Evolutionary conservation across 257 asterid genomes (phyloP).

Genomic region (Solanum sparsipilum): DNA sequence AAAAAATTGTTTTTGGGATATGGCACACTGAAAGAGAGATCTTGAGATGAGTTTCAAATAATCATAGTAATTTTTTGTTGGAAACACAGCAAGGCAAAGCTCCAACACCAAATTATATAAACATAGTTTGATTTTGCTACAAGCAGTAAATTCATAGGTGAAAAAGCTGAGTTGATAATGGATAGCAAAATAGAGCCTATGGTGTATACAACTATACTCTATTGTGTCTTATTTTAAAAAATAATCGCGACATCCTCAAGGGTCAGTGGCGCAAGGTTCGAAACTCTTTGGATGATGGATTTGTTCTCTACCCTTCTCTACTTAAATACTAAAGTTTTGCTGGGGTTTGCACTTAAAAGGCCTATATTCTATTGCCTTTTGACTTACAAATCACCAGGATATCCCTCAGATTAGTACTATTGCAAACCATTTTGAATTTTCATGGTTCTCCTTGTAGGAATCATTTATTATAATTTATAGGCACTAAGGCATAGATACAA

Average conservation of each 20-base stretch:
- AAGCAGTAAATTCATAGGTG: background rate
- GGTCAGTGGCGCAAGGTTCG: background rate
- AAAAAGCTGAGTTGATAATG: background rate
- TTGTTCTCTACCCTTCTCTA: background rate
- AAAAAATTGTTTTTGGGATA: background rate
- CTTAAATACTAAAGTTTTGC: background rate
- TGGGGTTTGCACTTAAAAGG: background rate
- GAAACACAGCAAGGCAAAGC: background rate
- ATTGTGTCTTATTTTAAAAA: background rate
- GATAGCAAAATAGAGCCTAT: background rate
- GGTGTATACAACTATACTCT: background rate
- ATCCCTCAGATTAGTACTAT: background rate
- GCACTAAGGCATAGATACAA: background rate
- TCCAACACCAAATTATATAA: background rate
- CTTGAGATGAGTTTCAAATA: background rate
- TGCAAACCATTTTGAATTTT: background rate
- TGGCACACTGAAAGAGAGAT: background rate
- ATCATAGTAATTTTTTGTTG: background rate
- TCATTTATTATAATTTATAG: too few species aligned
- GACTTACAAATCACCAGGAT: background rate
- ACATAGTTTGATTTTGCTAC: background rate
- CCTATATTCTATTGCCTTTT: background rate
- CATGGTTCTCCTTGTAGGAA: too few species aligned
- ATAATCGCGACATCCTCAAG: background rate
- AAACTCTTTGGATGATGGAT: background rate